Conservation (phyloP, 345 rosid species). For the Jatropha curcas region DNA sequence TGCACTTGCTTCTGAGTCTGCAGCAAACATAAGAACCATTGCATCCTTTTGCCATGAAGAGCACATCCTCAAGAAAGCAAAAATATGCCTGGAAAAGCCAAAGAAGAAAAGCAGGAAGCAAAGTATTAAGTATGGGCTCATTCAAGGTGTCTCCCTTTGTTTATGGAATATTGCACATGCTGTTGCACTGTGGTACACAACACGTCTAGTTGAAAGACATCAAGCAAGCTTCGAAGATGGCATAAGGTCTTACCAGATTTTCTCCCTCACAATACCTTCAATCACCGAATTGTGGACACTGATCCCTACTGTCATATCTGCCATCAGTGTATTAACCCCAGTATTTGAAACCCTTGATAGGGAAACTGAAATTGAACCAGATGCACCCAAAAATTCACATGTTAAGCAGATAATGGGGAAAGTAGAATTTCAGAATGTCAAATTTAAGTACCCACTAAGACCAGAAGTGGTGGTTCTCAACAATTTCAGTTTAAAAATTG, state of each 20-base stretch:
- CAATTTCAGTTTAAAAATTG: slow-evolving; percentile 48
- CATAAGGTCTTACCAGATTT: slow-evolving; percentile 64
- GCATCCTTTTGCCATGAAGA: slow-evolving; percentile 71
- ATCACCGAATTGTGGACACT: slow-evolving; percentile 71
- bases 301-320: slow-evolving; percentile 56
- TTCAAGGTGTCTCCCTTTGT: slow-evolving; percentile 63
- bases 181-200: slow-evolving; percentile 64
- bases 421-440: slow-evolving; percentile 45
- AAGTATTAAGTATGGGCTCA: slow-evolving; percentile 56
- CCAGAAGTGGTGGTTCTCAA: slow-evolving; percentile 55
- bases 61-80: slow-evolving; percentile 45
- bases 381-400: slow-evolving; percentile 27
- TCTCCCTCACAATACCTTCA: slow-evolving; percentile 70
- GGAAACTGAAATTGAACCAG: slow-evolving; percentile 53
- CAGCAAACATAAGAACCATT: slow-evolving; percentile 55
- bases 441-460: slow-evolving; percentile 54
- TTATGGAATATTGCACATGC: slow-evolving; percentile 78
- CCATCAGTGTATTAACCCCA: slow-evolving; percentile 51
- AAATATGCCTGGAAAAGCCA: slow-evolving; percentile 34
- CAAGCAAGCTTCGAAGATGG: slow-evolving; percentile 49
- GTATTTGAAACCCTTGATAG: slow-evolving; percentile 55
- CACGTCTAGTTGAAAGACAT: slow-evolving; percentile 32
- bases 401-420: slow-evolving; percentile 33
- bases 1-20: slow-evolving; percentile 54
- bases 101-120: slow-evolving; percentile 38